phyloP scores from a whole-genome alignment of 345 rosid genomes.

The Corymbia maculata region DNA sequence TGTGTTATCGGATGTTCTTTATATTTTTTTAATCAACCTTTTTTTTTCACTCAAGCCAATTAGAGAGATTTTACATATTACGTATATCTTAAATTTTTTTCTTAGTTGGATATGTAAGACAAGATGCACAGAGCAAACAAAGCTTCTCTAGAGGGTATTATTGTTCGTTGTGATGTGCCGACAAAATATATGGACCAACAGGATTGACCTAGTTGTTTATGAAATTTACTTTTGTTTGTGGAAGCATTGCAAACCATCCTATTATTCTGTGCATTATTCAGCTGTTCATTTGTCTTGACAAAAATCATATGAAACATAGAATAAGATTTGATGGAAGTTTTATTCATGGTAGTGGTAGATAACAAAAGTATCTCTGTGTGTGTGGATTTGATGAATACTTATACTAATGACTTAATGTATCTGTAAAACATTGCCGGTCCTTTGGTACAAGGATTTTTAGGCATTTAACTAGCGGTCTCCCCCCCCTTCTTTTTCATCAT shows the following conservation, averaged over 20 bases:
- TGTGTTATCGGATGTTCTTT: background rate
- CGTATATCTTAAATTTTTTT: background rate
- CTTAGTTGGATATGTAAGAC: background rate
- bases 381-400: background rate
- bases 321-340: background rate
- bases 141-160: background rate
- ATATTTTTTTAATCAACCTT: background rate
- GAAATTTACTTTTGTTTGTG: background rate
- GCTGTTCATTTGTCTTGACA: background rate
- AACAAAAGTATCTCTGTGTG: background rate
- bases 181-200: background rate
- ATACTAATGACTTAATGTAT: background rate
- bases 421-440: background rate
- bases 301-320: background rate
- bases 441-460: background rate
- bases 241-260: background rate
- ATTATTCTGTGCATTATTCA: background rate
- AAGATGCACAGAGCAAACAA: background rate
- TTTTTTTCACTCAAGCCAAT: background rate
- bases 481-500: background rate
- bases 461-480: background rate
- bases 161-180: background rate
- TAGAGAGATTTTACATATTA: background rate
- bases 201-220: background rate
- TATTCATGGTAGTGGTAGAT: background rate